Base-by-base conservation (phyloP, 2,329 filamentous ascomycete genomes). In the Aurifilum marmelostoma region DNA sequence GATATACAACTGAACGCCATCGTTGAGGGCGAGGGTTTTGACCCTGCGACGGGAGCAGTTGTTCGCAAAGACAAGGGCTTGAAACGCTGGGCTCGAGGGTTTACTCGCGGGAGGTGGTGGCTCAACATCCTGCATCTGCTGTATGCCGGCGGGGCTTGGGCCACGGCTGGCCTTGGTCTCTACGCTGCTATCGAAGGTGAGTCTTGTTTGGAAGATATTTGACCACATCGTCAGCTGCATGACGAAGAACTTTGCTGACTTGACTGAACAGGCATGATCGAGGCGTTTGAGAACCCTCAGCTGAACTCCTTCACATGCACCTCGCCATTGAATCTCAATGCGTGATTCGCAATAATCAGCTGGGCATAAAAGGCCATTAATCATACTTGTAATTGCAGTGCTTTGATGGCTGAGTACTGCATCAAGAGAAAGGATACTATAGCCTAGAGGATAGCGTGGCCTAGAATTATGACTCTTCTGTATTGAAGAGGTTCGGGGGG, bases 181-280 rank as follows among this genome's bases (percentile, higher is more conserved):
- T 68, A 68, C 18, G 54, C 67, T 50, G 67, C 67, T 24, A 65
- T 68, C 6, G 54, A 65, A 62, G 67, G 67, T 50, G 47, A n/a
- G 58, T 56, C 11, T 60, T 24, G 41, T 34, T n/a, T n/a, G n/a
- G n/a, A n/a, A n/a, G n/a, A n/a, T n/a, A n/a, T n/a, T n/a, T n/a
- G n/a, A n/a, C n/a, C n/a, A n/a, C 18, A n/a, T 9, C 14, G n/a
- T 24, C 41, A 1, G 21, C 2, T 14, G 37, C 11, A 29, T 11
- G 24, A 59, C 21, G 5, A 27, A 18, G 6, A 34, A 52, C 1
- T n/a, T 12, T 14, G 24, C 63, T 65, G 24, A 65, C 63, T 4
- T 2, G 1, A 12, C 18, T n/a, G 37, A 37, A 34, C 41, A 67
- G 66, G 66, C 21, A 65, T 68, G 67, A 68, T 68, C 14, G 56